Evolutionary conservation across 768 basidiomycete genomes (phyloP).

Genomic region (Cystofilobasidium ferigula): DNA sequence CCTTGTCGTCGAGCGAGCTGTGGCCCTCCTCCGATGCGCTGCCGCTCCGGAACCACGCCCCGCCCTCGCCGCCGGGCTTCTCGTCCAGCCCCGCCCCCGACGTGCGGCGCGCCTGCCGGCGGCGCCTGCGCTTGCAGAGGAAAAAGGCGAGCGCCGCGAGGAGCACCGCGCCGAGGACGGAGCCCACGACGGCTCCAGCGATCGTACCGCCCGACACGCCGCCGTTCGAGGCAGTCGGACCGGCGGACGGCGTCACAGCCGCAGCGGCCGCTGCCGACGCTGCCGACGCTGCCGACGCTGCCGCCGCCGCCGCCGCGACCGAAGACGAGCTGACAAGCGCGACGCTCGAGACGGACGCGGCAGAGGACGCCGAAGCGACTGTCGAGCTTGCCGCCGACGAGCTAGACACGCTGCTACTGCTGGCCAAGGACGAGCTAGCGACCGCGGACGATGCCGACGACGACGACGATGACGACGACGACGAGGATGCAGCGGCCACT

Average conservation of each 20-base stretch:
- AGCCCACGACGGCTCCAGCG: constrained; percentile 12
- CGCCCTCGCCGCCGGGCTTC: not conserved
- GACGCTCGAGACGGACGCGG: no score
- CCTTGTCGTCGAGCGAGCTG: no score
- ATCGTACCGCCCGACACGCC: constrained; percentile 2
- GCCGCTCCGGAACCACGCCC: not conserved
- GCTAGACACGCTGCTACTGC: no score
- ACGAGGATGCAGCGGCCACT: not conserved
- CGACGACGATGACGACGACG: not conserved
- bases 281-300: not conserved
- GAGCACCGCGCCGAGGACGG: not conserved
- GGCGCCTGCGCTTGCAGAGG: not conserved
- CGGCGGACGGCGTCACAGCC: not conserved
- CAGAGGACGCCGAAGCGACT: no score
- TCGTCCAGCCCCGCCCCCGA: constrained; percentile 3
- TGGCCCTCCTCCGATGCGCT: constrained; percentile 2
- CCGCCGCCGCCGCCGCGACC: no score
- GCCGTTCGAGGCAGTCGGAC: not conserved
- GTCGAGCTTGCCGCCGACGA: no score
- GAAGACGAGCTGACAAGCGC: no score
- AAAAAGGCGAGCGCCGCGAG: not conserved
- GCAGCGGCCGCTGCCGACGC: not conserved
- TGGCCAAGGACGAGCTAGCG: not conserved
- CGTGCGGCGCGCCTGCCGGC: not conserved
- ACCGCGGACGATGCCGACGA: not conserved